A percentile compares a stretch with the other conserved stretches of the same genome.
phyloP scores from a whole-genome alignment of 768 basidiomycete genomes.

The Leccinum longicurvipes region DNA sequence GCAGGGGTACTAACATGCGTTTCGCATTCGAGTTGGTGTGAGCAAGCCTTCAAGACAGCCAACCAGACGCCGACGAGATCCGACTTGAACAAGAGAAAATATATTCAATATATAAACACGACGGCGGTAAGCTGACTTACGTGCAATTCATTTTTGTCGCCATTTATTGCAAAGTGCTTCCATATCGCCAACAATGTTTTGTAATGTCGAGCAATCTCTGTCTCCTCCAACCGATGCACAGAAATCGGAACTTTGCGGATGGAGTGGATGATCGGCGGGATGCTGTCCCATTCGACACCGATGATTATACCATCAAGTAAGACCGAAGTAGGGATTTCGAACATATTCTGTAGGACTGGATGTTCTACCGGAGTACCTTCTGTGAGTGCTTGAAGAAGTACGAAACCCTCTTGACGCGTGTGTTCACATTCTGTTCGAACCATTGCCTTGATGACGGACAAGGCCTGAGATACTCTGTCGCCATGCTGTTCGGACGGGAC shows the following conservation, averaged over 20 bases:
- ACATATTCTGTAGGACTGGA: slow-evolving; percentile 2
- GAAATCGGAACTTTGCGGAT: slow-evolving; percentile 23
- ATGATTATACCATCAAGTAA: slow-evolving; percentile 49
- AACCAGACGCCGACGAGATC: slow-evolving; percentile 49
- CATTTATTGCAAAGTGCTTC: slow-evolving; percentile 27
- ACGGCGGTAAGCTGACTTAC: slow-evolving; percentile 22
- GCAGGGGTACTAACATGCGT: slow-evolving; percentile 36
- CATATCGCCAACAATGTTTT: slow-evolving; percentile 38
- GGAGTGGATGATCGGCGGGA: slow-evolving; percentile 28
- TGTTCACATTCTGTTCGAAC: slow-evolving; percentile 21
- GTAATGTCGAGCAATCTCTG: slow-evolving; percentile 40
- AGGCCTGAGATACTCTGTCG: slow-evolving; percentile 31
- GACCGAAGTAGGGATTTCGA: slow-evolving; percentile 27
- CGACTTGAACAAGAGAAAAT: slow-evolving; percentile 26
- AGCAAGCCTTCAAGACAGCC: slow-evolving; percentile 50
- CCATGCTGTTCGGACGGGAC: slow-evolving; percentile 8
- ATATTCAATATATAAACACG: slow-evolving; percentile 1
- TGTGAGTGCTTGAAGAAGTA: slow-evolving; percentile 37
- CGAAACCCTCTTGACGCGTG: slow-evolving; percentile 32
- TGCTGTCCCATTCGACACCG: slow-evolving; percentile 20
- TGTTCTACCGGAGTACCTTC: slow-evolving; percentile 16
- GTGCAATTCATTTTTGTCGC: slow-evolving; percentile 14
- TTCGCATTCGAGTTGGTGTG: slow-evolving; percentile 40
- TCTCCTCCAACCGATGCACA: slow-evolving; percentile 35
- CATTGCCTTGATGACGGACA: slow-evolving; percentile 41